Conservation (phyloP, 2,329 filamentous ascomycete species). For the Cercospora nicotianae region DNA sequence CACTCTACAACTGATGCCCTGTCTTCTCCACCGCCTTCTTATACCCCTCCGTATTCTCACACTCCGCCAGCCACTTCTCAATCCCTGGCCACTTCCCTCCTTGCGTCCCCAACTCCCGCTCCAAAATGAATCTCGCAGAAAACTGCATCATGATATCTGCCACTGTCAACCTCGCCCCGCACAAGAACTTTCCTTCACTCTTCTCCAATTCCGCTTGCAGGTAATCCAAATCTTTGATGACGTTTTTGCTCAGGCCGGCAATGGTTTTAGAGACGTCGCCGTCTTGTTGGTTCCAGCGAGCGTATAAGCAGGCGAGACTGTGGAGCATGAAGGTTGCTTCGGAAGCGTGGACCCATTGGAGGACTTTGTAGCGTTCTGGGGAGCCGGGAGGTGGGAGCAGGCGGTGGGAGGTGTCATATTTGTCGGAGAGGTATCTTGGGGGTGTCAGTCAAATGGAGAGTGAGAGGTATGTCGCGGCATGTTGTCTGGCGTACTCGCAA, state of each 20-base stretch:
- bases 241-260: constrained; percentile 44
- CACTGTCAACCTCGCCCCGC: constrained; percentile 45
- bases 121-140: constrained; percentile 42
- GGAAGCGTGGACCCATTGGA: constrained; percentile 50
- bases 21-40: constrained; percentile 46
- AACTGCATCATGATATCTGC: constrained; percentile 52
- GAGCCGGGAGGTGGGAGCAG: constrained; percentile 43
- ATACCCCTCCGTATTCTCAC: constrained; percentile 40
- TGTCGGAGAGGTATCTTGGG: constrained; percentile 49
- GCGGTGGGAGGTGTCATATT: constrained; percentile 44
- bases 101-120: constrained; percentile 40
- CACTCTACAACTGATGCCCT: constrained; percentile 38
- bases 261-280: constrained; percentile 42
- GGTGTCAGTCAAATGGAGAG: neutral
- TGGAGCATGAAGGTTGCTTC: constrained; percentile 52
- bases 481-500: constrained; percentile 43
- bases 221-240: constrained; percentile 49
- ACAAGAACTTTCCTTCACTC: constrained; percentile 43
- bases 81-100: constrained; percentile 39
- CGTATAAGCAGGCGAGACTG: constrained; percentile 48
- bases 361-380: constrained; percentile 39
- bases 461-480: neutral
- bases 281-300: constrained; percentile 45
- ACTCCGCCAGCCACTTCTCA: constrained; percentile 42
- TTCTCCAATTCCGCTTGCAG: constrained; percentile 46